Percentiles rank a stretch among this genome's conserved stretches.
Evolutionary conservation across 2,329 filamentous ascomycete species (phyloP).

Genomic region (Metarhizium humberi): DNA sequence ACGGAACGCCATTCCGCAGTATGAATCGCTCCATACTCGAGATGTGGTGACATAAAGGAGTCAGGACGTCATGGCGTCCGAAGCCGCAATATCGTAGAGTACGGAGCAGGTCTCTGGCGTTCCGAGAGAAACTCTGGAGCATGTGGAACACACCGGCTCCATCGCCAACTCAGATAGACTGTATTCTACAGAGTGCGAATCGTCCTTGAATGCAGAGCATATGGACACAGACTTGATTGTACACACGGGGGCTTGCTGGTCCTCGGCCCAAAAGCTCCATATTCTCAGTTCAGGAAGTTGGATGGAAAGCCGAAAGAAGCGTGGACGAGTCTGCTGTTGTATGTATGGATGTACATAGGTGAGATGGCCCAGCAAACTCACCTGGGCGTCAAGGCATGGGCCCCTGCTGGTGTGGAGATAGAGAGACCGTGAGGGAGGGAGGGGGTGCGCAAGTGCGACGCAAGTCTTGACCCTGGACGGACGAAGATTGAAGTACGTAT

Average conservation of each 20-base stretch:
- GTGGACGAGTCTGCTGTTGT: constrained; percentile 8
- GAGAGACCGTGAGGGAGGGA: not conserved
- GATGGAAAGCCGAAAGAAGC: constrained; percentile 22
- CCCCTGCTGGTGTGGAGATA: not conserved
- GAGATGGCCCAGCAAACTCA: not conserved
- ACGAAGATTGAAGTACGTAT: not conserved
- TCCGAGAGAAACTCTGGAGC: not conserved
- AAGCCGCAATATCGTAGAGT: not conserved
- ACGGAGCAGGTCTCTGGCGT: not conserved
- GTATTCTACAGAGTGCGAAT: too few relatives aligned
- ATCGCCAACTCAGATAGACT: not conserved
- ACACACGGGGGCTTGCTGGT: not conserved
- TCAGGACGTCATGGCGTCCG: not conserved
- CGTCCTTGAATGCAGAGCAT: too few relatives aligned
- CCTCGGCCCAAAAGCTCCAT: constrained; percentile 8
- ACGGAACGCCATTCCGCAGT: not conserved
- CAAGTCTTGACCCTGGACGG: not conserved
- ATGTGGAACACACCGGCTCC: not conserved
- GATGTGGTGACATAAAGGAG: not conserved
- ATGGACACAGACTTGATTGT: too few relatives aligned
- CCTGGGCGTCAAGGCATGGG: not conserved
- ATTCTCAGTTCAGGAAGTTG: constrained; percentile 16
- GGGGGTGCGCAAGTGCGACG: not conserved
- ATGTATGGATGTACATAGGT: not conserved
- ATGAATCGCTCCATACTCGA: not conserved